Conservation (phyloP, 2,329 filamentous ascomycete genomes). For the Tolypocladium ophioglossoides region DNA sequence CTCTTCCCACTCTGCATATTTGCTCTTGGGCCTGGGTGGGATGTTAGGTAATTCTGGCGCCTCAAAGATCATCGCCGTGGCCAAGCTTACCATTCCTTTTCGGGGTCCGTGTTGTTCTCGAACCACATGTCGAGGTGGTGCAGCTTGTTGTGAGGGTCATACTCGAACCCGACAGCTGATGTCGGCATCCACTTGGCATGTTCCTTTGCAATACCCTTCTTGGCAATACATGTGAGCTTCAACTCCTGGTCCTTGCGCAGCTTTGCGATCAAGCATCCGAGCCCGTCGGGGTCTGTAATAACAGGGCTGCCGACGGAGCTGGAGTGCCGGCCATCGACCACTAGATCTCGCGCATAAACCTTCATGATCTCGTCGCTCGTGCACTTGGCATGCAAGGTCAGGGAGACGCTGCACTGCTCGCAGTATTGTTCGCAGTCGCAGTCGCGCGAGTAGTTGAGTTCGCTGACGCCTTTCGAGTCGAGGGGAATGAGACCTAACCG, state of each 20-base stretch:
- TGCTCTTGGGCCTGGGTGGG: conserved; percentile 59
- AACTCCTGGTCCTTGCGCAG: conserved; percentile 82
- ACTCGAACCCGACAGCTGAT: conserved; percentile 89
- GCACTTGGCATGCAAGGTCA: conserved; percentile 78
- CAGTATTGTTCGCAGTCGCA: conserved; percentile 96
- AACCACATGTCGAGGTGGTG: conserved; percentile 92
- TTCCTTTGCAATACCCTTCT: conserved; percentile 98
- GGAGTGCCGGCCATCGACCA: conserved; percentile 57
- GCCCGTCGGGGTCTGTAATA: conserved; percentile 70
- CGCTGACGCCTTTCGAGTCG: conserved; percentile 70
- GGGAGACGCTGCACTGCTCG: conserved; percentile 77
- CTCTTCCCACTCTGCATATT: conserved; percentile 72
- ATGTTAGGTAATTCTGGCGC: neutral
- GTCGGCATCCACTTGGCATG: conserved; percentile 97
- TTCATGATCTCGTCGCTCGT: conserved; percentile 82
- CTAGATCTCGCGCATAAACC: conserved; percentile 83
- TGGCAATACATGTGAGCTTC: conserved; percentile 82
- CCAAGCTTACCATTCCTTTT: conserved; percentile 66
- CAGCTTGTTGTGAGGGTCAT: conserved; percentile 95
- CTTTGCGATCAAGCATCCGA: conserved; percentile 82
- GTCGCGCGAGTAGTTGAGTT: conserved; percentile 79
- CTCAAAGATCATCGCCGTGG: neutral
- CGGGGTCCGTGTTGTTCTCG: conserved; percentile 61
- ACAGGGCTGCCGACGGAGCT: conserved; percentile 76
- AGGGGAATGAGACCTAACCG: conserved; percentile 85